These are phyloP conservation scores for Ambispora gerdemannii DNA, from an alignment of 192 early-diverging fungal species.

Conservation along the genomic window DNA sequence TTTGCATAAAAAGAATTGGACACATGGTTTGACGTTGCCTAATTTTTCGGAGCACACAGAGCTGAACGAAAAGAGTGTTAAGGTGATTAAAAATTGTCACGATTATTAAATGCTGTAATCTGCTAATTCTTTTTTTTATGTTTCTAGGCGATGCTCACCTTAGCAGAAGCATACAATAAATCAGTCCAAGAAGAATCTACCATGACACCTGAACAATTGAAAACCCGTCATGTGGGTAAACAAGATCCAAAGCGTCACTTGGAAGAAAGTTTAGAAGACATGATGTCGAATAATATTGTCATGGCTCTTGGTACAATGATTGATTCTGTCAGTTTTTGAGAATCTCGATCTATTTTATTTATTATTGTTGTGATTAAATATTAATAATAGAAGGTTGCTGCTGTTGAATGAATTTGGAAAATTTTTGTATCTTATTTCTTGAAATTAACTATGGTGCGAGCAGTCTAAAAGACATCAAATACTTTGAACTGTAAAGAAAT, in stretches of 20 bases:
- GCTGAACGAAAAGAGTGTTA: constrained; percentile 80
- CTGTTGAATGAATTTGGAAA: too few species aligned
- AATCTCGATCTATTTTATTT: too few species aligned
- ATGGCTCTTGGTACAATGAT: constrained; percentile 91
- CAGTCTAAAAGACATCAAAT: too few species aligned
- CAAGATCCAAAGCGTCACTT: constrained; percentile 99
- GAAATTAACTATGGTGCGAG: too few species aligned
- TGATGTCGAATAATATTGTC: constrained; percentile 96
- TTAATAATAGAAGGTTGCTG: too few species aligned
- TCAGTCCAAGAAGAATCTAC: constrained; percentile 96
- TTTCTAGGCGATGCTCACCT: constrained; percentile 73
- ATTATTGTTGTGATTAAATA: too few species aligned
- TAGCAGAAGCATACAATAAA: constrained; percentile 96
- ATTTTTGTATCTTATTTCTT: too few species aligned
- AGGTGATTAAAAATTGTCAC: constrained; percentile 59
- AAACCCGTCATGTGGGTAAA: constrained; percentile 99
- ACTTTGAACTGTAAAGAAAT: too few species aligned
- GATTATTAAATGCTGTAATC: constrained; percentile 14
- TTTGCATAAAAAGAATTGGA: constrained; percentile 99
- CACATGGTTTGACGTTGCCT: constrained; percentile 80
- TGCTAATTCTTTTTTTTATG: neutral
- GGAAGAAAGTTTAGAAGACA: constrained; percentile 85
- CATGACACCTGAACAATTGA: constrained; percentile 89
- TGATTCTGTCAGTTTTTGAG: constrained; percentile 66
- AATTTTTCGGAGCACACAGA: constrained; percentile 82